Conservation (phyloP, 192 early-diverging fungal species). For the Glomus cerebriforme region DNA sequence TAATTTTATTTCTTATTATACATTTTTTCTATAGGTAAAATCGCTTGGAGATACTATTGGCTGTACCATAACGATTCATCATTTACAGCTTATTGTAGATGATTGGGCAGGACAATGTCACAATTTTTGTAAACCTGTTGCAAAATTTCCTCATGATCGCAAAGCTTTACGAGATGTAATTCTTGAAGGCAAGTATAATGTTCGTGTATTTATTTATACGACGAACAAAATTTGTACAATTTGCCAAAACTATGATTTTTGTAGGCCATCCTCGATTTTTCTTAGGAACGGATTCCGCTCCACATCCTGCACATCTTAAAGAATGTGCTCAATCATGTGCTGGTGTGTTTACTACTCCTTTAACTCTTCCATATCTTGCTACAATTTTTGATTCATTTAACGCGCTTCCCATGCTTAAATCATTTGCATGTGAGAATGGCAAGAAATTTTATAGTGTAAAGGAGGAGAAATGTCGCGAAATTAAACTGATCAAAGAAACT, state of each 20-base stretch:
- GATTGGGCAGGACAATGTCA: conserved; percentile 98
- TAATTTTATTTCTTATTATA: neutral
- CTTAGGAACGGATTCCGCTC: conserved; percentile 95
- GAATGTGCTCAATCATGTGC: conserved; percentile 81
- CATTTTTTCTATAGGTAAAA: conserved; percentile 60
- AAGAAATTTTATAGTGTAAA: conserved; percentile 82
- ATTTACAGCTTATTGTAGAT: conserved; percentile 87
- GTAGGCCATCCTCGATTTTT: conserved; percentile 93
- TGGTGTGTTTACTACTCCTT: conserved; percentile 91
- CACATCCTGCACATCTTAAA: conserved; percentile 86
- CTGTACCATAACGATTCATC: conserved; percentile 95
- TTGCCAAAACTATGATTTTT: too few relatives aligned
- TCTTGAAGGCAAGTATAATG: conserved; percentile 57
- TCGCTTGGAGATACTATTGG: conserved; percentile 88
- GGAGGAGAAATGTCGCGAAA: conserved; percentile 41
- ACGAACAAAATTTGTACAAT: too few relatives aligned
- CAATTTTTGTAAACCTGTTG: conserved; percentile 98
- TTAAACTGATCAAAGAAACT: conserved; percentile 48
- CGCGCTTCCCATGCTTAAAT: conserved; percentile 75
- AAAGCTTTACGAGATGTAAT: conserved; percentile 82
- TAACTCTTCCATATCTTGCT: conserved; percentile 83
- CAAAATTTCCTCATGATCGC: conserved; percentile 92
- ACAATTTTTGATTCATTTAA: conserved; percentile 86
- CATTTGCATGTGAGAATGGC: conserved; percentile 86
- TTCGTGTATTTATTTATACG: too few relatives aligned